Percentiles rank a stretch among this genome's conserved stretches.
Conservation (phyloP, 208 protist genomes). For the Leptomonas pyrrhocoris region DNA sequence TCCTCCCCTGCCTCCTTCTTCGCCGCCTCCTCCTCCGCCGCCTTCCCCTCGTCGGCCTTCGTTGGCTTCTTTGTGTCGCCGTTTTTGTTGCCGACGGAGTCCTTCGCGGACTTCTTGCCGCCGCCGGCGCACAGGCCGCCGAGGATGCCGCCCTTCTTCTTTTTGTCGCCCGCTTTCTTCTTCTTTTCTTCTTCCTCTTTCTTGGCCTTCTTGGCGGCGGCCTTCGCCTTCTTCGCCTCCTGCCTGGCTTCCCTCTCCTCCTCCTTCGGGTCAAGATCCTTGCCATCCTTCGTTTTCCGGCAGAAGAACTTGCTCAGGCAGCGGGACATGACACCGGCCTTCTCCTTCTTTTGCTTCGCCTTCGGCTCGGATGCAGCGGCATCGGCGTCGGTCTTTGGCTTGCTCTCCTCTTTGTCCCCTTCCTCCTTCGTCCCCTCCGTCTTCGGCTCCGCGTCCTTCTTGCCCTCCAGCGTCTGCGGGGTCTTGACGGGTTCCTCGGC, state of each 20-base stretch:
- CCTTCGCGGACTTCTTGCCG: conserved; percentile 16
- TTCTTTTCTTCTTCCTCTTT: conserved; percentile 4
- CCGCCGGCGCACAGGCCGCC: conserved; percentile 1
- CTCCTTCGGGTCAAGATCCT: conserved; percentile 15
- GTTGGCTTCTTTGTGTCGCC: neutral
- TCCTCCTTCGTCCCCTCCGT: conserved; percentile 8
- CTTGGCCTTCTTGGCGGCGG: conserved; percentile 4
- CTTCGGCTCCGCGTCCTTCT: neutral
- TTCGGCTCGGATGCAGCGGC: neutral
- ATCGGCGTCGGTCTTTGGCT: neutral
- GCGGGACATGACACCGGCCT: conserved; percentile 14
- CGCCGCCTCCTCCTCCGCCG: conserved; percentile 20
- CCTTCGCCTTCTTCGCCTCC: conserved; percentile 11
- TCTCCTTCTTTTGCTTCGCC: conserved; percentile 15
- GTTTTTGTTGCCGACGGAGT: conserved; percentile 16
- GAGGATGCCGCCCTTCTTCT: conserved; percentile 29
- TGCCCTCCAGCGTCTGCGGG: neutral
- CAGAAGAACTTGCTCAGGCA: conserved; percentile 19
- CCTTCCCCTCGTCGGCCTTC: neutral
- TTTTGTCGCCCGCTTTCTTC: conserved; percentile 21
- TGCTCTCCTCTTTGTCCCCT: conserved; percentile 15
- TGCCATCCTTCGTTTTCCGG: conserved; percentile 16
- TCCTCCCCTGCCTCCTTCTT: neutral
- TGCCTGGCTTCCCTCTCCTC: conserved; percentile 13
- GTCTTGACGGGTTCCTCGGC: conserved; percentile 20